A percentile compares a stretch with the other conserved stretches of the same genome.
Evolutionary conservation across 805 yeast species (phyloP).

Genomic region (Naumovozyma castellii): DNA sequence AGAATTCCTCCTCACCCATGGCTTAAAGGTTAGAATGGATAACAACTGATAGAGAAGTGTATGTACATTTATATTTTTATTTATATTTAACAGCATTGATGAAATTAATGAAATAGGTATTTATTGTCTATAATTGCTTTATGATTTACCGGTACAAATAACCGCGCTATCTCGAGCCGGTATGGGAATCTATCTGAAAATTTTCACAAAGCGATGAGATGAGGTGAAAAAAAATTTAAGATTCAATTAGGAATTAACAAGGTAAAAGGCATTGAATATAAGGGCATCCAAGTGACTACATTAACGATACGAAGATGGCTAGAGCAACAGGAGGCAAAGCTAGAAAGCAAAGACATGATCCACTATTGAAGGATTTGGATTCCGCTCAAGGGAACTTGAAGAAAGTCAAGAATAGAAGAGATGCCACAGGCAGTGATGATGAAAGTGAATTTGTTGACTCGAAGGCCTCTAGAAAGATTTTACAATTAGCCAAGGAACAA

Average conservation of each 20-base stretch:
- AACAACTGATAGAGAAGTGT: not conserved
- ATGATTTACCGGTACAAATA: too few species aligned
- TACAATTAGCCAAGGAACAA: constrained; percentile 85
- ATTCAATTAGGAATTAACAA: not conserved
- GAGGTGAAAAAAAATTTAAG: not conserved
- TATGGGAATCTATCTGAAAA: too few species aligned
- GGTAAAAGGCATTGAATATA: too few species aligned
- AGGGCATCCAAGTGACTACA: too few species aligned
- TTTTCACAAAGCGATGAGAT: constrained; percentile 8
- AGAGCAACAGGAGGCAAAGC: constrained; percentile 46
- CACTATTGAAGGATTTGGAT: constrained; percentile 70
- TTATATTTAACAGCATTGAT: not conserved
- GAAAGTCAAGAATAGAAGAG: constrained; percentile 29
- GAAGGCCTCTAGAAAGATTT: constrained; percentile 68
- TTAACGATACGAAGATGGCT: constrained; percentile 60
- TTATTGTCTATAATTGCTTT: too few species aligned
- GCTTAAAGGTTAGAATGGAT: constrained; percentile 69
- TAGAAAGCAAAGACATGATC: constrained; percentile 63
- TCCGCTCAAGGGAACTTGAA: constrained; percentile 65
- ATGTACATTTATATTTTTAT: too few species aligned
- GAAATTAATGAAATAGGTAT: too few species aligned
- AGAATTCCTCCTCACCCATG: constrained; percentile 45
- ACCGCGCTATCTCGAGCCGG: too few species aligned
- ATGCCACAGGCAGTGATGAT: constrained; percentile 29
- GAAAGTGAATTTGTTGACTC: constrained; percentile 69